Conservation (phyloP, 1,139 yeast genomes). For the Scheffersomyces titani region DNA sequence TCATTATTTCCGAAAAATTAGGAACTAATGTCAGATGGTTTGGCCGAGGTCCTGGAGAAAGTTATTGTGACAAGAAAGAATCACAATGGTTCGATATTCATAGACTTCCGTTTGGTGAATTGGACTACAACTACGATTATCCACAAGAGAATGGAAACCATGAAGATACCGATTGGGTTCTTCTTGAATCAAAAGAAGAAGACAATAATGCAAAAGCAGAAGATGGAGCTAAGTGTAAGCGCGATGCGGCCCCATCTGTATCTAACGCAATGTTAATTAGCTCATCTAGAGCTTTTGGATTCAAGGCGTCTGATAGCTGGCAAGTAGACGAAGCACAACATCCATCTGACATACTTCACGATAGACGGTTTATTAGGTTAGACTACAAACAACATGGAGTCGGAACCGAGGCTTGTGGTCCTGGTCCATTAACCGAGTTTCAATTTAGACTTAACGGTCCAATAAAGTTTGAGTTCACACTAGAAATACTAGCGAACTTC, state of each 20-base stretch:
- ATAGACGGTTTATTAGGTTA: conserved; percentile 21
- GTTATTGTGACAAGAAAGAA: conserved; percentile 30
- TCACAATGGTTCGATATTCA: conserved; percentile 25
- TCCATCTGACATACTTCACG: conserved; percentile 22
- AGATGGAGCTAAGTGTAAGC: conserved; percentile 32
- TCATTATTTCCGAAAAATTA: conserved; percentile 8
- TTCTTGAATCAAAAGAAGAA: conserved; percentile 5
- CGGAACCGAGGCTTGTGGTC: conserved; percentile 37
- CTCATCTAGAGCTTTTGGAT: conserved; percentile 10
- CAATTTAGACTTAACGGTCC: conserved; percentile 10
- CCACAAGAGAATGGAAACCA: conserved; percentile 40
- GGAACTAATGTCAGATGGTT: conserved; percentile 24
- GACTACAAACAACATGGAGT: conserved; percentile 35
- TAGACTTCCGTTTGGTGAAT: conserved; percentile 9
- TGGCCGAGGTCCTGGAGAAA: conserved; percentile 35
- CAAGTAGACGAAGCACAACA: conserved; percentile 26
- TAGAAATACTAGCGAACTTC: background rate
- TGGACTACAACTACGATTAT: conserved; percentile 27
- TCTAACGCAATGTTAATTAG: conserved; percentile 4
- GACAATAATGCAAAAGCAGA: conserved; percentile 11
- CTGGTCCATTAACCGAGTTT: conserved; percentile 22
- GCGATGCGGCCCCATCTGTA: conserved; percentile 22
- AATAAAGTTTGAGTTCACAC: background rate
- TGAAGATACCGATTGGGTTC: conserved; percentile 28
- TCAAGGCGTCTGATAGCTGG: conserved; percentile 21